Evolutionary conservation across 352 stramenopile genomes (phyloP).

Genomic region (Globisporangium megalacanthum): DNA sequence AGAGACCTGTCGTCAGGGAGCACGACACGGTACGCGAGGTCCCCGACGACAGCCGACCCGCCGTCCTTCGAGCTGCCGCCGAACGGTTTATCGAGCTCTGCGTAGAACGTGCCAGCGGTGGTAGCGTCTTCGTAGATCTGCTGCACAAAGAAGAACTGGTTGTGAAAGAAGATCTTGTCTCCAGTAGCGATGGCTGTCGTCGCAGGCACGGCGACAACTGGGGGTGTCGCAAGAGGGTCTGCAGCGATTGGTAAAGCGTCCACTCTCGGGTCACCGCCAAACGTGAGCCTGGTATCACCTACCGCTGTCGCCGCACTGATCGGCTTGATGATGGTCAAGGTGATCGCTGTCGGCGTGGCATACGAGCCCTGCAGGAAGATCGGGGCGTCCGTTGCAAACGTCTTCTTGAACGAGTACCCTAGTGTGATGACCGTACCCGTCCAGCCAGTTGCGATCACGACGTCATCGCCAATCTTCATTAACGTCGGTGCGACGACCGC

Average conservation of each 20-base stretch:
- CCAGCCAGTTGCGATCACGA: conserved; percentile 8
- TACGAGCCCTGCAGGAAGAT: conserved; percentile 14
- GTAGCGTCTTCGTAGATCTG: not conserved
- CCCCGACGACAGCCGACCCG: not conserved
- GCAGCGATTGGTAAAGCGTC: too few species aligned
- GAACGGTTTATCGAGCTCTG: conserved; percentile 43
- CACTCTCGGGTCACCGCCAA: not conserved
- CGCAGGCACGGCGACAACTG: not conserved
- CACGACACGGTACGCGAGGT: conserved; percentile 26
- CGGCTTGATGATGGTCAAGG: not conserved
- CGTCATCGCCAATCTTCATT: conserved; percentile 22
- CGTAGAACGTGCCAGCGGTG: conserved; percentile 2
- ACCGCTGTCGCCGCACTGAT: not conserved
- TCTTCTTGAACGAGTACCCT: conserved; percentile 22
- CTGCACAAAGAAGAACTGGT: conserved; percentile 50
- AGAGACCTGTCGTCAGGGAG: conserved; percentile 17
- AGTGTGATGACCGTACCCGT: conserved; percentile 14
- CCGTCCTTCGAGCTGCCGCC: conserved; percentile 27
- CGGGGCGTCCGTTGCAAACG: conserved; percentile 7
- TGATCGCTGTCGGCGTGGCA: conserved; percentile 6
- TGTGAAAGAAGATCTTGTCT: conserved; percentile 49
- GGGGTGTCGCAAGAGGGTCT: too few species aligned
- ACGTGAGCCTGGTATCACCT: conserved; percentile 14
- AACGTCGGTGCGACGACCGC: not conserved
- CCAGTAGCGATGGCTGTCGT: conserved; percentile 8